Evolutionary conservation across 352 stramenopile genomes (phyloP).

Genomic region (Globisporangium megalacanthum): DNA sequence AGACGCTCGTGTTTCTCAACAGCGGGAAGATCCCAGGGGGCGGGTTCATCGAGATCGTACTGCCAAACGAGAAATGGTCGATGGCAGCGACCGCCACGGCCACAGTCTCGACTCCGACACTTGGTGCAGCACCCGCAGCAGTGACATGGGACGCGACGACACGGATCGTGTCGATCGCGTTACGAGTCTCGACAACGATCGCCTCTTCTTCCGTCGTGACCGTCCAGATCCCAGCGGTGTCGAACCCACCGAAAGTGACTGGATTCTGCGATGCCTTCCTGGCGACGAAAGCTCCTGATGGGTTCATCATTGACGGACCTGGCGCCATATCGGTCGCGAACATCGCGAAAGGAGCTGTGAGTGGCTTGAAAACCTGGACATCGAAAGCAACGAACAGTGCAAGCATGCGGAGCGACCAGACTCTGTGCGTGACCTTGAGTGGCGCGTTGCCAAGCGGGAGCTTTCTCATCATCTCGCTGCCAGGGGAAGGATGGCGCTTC

Average conservation of each 20-base stretch:
- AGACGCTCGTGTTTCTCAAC: conserved; percentile 40
- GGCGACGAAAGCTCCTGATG: conserved; percentile 28
- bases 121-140: conserved; percentile 19
- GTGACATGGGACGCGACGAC: conserved; percentile 28
- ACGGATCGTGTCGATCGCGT: conserved; percentile 25
- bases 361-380: conserved; percentile 28
- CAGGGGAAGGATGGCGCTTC: conserved; percentile 36
- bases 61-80: conserved; percentile 41
- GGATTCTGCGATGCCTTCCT: conserved; percentile 33
- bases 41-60: conserved; percentile 32
- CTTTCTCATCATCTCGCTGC: conserved; percentile 29
- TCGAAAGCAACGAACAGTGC: conserved; percentile 35
- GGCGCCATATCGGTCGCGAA: conserved; percentile 33
- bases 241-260: conserved; percentile 52
- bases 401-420: conserved; percentile 50
- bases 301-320: conserved; percentile 41
- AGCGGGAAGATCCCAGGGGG: conserved; percentile 32
- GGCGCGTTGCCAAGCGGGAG: conserved; percentile 48
- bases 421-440: conserved; percentile 33
- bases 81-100: conserved; percentile 19
- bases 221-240: conserved; percentile 28
- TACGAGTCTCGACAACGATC: conserved; percentile 21
- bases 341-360: conserved; percentile 30
- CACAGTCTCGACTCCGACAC: conserved; percentile 27
- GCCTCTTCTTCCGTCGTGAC: conserved; percentile 23